These are phyloP conservation scores for Parietichytrium sp. DNA, from an alignment of 108 stramenopile genomes.

Conservation along the genomic window DNA sequence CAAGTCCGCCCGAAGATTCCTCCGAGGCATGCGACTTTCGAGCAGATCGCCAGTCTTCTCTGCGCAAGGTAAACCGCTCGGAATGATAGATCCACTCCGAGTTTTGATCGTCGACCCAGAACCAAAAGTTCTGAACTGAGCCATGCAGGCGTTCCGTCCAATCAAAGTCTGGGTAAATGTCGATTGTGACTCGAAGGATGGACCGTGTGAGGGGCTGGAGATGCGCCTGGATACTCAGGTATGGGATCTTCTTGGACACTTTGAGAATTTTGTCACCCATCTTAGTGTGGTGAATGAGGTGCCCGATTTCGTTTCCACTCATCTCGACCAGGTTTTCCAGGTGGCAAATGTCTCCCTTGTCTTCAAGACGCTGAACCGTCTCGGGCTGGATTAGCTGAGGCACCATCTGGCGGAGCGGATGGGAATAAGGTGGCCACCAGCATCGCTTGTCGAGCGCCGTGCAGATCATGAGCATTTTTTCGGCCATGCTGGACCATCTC, in stretches of 20 bases:
- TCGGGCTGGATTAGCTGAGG: constrained; percentile 64
- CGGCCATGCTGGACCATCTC: constrained; percentile 57
- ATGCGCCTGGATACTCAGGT: constrained; percentile 68
- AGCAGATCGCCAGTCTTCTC: neutral
- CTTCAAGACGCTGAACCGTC: constrained; percentile 75
- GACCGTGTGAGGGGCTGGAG: constrained; percentile 87
- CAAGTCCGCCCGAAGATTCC: constrained; percentile 63
- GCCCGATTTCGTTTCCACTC: constrained; percentile 84
- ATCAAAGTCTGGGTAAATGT: constrained; percentile 72
- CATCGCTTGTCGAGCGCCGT: constrained; percentile 87
- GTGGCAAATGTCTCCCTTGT: constrained; percentile 28
- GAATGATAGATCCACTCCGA: constrained; percentile 74
- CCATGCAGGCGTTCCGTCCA: constrained; percentile 83
- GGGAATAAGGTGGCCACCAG: constrained; percentile 83
- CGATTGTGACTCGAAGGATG: constrained; percentile 69
- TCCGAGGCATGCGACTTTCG: too few relatives aligned
- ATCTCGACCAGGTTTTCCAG: constrained; percentile 74
- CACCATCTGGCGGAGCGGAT: constrained; percentile 86
- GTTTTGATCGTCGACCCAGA: constrained; percentile 91
- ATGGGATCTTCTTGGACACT: constrained; percentile 74
- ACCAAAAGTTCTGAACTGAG: constrained; percentile 79
- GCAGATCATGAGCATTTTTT: constrained; percentile 72
- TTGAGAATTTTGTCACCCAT: constrained; percentile 66
- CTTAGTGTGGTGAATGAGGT: constrained; percentile 65
- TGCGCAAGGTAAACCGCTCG: constrained; percentile 44